Evolutionary conservation across 1,284 basidiomycete genomes (phyloP).

Genomic region (Peniophora sp.): DNA sequence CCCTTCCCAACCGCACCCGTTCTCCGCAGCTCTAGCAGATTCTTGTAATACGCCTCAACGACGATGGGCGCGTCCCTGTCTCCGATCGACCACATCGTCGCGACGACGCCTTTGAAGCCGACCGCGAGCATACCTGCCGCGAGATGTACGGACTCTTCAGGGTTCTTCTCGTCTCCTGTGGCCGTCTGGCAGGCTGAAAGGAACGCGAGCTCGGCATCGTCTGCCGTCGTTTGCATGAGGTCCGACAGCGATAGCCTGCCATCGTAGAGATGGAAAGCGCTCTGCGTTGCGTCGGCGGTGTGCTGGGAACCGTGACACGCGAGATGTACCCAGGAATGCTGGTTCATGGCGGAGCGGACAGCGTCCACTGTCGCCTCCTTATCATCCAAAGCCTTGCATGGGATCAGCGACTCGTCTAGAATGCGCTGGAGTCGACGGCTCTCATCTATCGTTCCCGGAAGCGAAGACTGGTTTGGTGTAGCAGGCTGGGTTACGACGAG

Average conservation of each 20-base stretch:
- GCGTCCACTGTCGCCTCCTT: constrained; percentile 2
- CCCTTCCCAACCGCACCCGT: neutral
- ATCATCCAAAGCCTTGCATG: constrained; percentile 8
- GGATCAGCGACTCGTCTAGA: constrained; percentile 4
- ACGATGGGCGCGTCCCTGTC: constrained; percentile 10
- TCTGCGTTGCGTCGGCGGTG: neutral
- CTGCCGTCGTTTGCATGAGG: neutral
- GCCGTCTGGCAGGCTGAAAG: constrained; percentile 21
- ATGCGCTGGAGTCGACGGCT: neutral
- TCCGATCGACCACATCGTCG: constrained; percentile 18
- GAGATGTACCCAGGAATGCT: neutral
- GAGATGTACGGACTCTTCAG: constrained; percentile 17
- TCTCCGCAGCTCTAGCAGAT: neutral
- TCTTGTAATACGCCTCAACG: constrained; percentile 8
- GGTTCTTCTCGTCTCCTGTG: constrained; percentile 11
- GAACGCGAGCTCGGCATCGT: constrained; percentile 9
- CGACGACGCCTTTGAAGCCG: constrained; percentile 14
- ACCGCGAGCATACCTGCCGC: constrained; percentile 17
- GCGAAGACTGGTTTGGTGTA: neutral
- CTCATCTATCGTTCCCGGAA: neutral
- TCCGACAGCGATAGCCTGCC: neutral
- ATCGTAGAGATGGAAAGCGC: constrained; percentile 1
- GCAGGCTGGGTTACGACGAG: neutral
- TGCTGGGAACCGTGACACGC: constrained; percentile 3
- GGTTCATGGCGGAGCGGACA: neutral